These are phyloP conservation scores for Raphanus hybrid DNA, from an alignment of 441 rosid species.

Conservation along the genomic window DNA sequence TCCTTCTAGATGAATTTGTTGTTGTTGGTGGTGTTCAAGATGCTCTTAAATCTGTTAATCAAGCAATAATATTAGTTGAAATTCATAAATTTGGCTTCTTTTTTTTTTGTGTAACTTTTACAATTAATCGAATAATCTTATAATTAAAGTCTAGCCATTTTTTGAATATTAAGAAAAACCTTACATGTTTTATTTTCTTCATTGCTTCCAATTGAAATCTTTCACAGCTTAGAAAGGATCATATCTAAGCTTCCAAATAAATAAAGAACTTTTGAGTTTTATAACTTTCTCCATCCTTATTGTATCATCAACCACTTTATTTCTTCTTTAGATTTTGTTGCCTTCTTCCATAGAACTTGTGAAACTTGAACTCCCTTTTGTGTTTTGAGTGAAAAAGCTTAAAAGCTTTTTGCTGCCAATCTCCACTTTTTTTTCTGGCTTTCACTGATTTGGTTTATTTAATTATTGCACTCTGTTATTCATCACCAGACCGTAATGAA, in stretches of 20 bases:
- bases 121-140: no score
- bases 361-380: neutral
- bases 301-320: neutral
- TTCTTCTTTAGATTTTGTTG: neutral
- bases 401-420: neutral
- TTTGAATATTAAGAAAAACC: neutral
- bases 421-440: neutral
- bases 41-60: no score
- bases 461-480: constrained; percentile 3
- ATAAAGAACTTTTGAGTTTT: neutral
- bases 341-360: neutral
- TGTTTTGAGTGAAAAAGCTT: neutral
- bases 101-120: no score
- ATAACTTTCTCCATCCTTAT: neutral
- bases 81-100: no score
- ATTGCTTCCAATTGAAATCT: neutral
- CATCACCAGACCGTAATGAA: constrained; percentile 5
- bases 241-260: neutral
- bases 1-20: no score
- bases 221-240: neutral
- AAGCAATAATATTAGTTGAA: no score
- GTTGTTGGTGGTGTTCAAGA: no score
- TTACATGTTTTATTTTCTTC: neutral
- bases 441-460: neutral
- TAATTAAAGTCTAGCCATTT: no score